Conservation (phyloP, 2,329 filamentous ascomycete genomes). For the Sclerotinia glacialis region DNA sequence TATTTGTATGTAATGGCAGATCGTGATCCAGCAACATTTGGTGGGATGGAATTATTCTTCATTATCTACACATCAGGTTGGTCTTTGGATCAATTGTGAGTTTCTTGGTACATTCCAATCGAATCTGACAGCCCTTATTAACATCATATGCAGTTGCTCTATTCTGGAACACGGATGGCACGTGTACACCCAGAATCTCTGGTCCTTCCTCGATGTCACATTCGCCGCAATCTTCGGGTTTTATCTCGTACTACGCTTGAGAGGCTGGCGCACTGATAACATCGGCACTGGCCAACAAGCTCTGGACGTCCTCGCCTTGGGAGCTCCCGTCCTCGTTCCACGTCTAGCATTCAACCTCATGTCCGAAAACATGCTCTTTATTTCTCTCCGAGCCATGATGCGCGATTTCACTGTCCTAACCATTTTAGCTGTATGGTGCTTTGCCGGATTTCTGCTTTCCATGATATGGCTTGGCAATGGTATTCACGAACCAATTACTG, state of each 20-base stretch:
- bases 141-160: slow-evolving; percentile 46
- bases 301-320: slow-evolving; percentile 75
- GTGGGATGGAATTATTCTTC: slow-evolving; percentile 63
- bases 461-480: slow-evolving; percentile 75
- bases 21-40: slow-evolving; percentile 57
- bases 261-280: slow-evolving; percentile 55
- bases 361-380: slow-evolving; percentile 80
- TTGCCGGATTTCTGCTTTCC: slow-evolving; percentile 75
- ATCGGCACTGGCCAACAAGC: slow-evolving; percentile 60
- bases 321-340: slow-evolving; percentile 73
- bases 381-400: slow-evolving; percentile 81
- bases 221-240: slow-evolving; percentile 69
- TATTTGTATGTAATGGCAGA: slow-evolving; percentile 72
- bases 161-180: slow-evolving; percentile 74
- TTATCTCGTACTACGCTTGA: slow-evolving; percentile 66
- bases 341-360: slow-evolving; percentile 79
- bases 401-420: slow-evolving; percentile 78
- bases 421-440: slow-evolving; percentile 75
- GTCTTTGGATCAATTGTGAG: slow-evolving; percentile 46
- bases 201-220: slow-evolving; percentile 81
- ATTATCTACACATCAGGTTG: slow-evolving; percentile 73
- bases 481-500: slow-evolving; percentile 61
- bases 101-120: slow-evolving; percentile 52
- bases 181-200: slow-evolving; percentile 83
- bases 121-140: background rate